Conservation (phyloP, 148 eudicot genomes). For the Pharnaceum exiguum region DNA sequence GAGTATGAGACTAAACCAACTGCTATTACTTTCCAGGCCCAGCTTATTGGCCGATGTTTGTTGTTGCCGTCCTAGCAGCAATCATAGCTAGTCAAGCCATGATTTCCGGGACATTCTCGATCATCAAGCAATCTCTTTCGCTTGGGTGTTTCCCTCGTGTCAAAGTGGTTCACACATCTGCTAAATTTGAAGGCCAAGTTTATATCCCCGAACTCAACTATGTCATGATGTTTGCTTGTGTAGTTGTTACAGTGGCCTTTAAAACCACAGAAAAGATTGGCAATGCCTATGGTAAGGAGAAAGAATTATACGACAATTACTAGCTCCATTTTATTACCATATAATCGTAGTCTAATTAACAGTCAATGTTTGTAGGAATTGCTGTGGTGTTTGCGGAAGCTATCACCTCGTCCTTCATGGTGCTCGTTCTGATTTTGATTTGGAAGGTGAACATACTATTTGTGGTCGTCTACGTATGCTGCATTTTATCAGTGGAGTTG, state of each 20-base stretch:
- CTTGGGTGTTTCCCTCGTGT: constrained; percentile 31
- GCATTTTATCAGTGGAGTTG: constrained; percentile 31
- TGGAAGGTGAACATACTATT: constrained; percentile 36
- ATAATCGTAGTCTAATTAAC: background rate
- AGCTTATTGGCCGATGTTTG: constrained; percentile 41
- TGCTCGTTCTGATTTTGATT: constrained; percentile 37
- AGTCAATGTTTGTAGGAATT: constrained; percentile 32
- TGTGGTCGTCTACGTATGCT: constrained; percentile 17
- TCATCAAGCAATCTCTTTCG: constrained; percentile 32
- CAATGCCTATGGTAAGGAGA: constrained; percentile 29
- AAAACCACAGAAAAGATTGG: constrained; percentile 25
- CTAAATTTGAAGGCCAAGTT: constrained; percentile 34
- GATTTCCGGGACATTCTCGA: constrained; percentile 39
- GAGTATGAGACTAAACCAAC: too few species aligned
- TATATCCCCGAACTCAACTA: constrained; percentile 28
- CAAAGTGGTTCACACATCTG: constrained; percentile 31
- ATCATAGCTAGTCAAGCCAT: constrained; percentile 51
- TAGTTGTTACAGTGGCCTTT: constrained; percentile 22
- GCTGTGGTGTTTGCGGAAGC: constrained; percentile 41
- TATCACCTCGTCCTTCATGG: constrained; percentile 32
- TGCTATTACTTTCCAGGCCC: constrained; percentile 25
- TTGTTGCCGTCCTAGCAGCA: constrained; percentile 37
- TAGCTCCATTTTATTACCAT: background rate
- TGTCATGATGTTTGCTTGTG: constrained; percentile 23
- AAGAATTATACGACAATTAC: background rate